A percentile compares a stretch with the other conserved stretches of the same genome.
Evolutionary conservation across 371 early-diverging fungal genomes (phyloP).

Genomic region (Mucor piriformis): DNA sequence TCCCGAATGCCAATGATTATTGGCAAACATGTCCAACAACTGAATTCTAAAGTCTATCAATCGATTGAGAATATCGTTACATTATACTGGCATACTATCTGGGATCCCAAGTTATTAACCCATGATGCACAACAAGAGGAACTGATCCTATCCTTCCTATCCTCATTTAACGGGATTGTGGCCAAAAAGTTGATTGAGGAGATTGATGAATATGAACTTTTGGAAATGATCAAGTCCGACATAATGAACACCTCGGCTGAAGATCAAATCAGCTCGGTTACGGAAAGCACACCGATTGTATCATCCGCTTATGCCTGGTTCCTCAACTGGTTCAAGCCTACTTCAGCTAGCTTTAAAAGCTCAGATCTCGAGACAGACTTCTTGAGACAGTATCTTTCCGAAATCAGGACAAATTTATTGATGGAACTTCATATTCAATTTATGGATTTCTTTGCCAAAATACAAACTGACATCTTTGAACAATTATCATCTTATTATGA

Average conservation of each 20-base stretch:
- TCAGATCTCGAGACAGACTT: conserved; percentile 9
- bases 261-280: background rate
- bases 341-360: background rate
- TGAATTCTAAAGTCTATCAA: conserved; percentile 17
- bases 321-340: background rate
- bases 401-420: conserved; percentile 14
- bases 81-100: conserved; percentile 12
- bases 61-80: conserved; percentile 15
- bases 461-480: conserved; percentile 19
- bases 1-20: conserved; percentile 18
- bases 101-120: conserved; percentile 6
- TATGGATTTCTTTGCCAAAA: conserved; percentile 13
- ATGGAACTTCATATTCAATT: conserved; percentile 24
- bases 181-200: conserved; percentile 15
- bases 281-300: background rate
- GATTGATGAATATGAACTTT: conserved; percentile 14
- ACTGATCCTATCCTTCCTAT: conserved; percentile 6
- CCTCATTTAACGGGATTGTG: conserved; percentile 21
- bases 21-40: conserved; percentile 26
- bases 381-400: conserved; percentile 10
- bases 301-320: background rate
- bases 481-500: conserved; percentile 9
- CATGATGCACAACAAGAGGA: background rate
- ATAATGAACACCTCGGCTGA: background rate
- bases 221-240: conserved; percentile 14